phyloP scores from a whole-genome alignment of 108 stramenopile species.

The Cyclotella kingstonii region DNA sequence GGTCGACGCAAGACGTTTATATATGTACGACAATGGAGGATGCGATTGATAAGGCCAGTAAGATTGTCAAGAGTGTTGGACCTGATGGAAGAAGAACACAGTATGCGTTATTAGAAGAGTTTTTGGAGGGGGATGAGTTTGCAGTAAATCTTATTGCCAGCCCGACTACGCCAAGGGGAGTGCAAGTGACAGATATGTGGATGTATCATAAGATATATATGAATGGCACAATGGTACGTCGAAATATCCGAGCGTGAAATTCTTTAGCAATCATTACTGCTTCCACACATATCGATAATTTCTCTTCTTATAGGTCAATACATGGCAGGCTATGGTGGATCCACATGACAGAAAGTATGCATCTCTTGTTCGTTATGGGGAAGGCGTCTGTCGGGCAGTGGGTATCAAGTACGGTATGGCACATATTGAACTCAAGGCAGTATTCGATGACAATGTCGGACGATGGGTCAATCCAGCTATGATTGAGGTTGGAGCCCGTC shows the following conservation, averaged over 20 bases:
- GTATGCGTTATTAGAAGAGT: conserved; percentile 55
- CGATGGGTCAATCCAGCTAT: conserved; percentile 49
- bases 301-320: conserved; percentile 29
- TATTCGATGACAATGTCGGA: conserved; percentile 24
- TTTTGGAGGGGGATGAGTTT: conserved; percentile 50
- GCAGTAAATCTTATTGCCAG: conserved; percentile 49
- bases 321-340: conserved; percentile 49
- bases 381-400: conserved; percentile 55
- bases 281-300: not conserved
- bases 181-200: conserved; percentile 59
- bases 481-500: conserved; percentile 53
- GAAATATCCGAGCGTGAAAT: not conserved
- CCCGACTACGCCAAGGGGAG: conserved; percentile 48
- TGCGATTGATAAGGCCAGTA: conserved; percentile 20
- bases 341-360: conserved; percentile 36
- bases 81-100: conserved; percentile 54
- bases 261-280: not conserved
- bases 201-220: conserved; percentile 45
- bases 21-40: conserved; percentile 48
- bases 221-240: conserved; percentile 34
- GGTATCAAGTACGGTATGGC: conserved; percentile 61
- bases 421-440: conserved; percentile 51
- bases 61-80: conserved; percentile 47
- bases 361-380: conserved; percentile 45
- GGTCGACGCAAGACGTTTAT: conserved; percentile 49